Evolutionary conservation across 441 rosid genomes (phyloP).

Genomic region (Adansonia rubrostipa): DNA sequence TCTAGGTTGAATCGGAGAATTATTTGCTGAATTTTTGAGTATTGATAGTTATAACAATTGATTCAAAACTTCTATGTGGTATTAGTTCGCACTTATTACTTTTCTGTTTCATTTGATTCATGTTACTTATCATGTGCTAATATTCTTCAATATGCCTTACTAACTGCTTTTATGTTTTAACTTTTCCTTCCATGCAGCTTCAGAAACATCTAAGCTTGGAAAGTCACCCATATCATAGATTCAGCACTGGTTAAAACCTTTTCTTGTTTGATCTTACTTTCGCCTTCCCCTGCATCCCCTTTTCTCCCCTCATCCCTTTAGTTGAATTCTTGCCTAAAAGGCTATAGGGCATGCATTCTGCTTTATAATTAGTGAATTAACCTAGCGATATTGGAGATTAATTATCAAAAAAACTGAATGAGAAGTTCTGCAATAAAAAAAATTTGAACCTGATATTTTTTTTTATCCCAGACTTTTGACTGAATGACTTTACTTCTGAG

Average conservation of each 20-base stretch:
- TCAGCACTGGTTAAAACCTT: constrained; percentile 69
- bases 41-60: neutral
- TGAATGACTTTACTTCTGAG: constrained; percentile 13
- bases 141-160: neutral
- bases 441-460: neutral
- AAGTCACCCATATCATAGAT: constrained; percentile 87
- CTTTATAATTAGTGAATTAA: neutral
- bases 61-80: neutral
- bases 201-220: constrained; percentile 73
- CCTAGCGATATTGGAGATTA: neutral
- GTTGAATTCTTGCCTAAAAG: neutral
- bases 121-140: neutral
- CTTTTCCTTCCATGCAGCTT: constrained; percentile 52
- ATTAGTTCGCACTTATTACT: neutral
- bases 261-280: constrained; percentile 11
- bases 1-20: neutral
- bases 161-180: constrained; percentile 24
- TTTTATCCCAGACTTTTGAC: neutral
- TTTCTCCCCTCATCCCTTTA: neutral
- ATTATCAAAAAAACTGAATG: neutral
- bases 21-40: neutral
- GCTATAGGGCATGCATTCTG: neutral
- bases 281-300: neutral
- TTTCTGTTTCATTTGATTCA: neutral
- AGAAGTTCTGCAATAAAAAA: neutral